A percentile compares a stretch with the other conserved stretches of the same genome.
Conservation (phyloP, 2,329 filamentous ascomycete genomes). For the Cladosporium colombiae region DNA sequence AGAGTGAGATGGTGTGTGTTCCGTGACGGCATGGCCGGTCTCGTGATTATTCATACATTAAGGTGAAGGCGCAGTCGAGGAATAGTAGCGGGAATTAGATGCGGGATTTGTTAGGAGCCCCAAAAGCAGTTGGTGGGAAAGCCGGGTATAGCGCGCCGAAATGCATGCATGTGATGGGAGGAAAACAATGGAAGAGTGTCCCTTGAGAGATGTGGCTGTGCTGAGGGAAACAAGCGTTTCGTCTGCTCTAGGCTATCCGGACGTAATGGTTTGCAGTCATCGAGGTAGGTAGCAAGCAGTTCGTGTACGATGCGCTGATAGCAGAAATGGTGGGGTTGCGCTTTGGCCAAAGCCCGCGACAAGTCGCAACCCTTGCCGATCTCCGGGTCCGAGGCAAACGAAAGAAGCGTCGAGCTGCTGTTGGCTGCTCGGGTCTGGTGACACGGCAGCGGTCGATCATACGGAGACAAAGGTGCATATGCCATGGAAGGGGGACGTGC, state of each 20-base stretch:
- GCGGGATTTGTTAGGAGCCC: background rate
- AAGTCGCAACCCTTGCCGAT: constrained; percentile 14
- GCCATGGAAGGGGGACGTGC: constrained; percentile 13
- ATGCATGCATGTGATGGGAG: constrained; percentile 12
- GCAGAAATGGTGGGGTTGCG: background rate
- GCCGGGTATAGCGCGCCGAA: constrained; percentile 17
- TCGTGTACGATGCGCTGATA: background rate
- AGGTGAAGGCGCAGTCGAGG: background rate
- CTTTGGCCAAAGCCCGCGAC: background rate
- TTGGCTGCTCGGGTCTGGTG: constrained; percentile 16
- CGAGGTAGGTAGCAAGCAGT: constrained; percentile 4
- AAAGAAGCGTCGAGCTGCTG: constrained; percentile 3
- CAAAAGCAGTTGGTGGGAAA: background rate
- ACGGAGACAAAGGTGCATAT: constrained; percentile 13
- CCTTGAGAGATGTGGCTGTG: background rate
- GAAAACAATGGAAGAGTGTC: background rate
- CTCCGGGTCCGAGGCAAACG: constrained; percentile 14
- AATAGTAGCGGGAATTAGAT: background rate
- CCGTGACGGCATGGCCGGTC: background rate
- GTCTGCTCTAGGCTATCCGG: background rate
- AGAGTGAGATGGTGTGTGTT: background rate
- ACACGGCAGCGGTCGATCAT: constrained; percentile 18
- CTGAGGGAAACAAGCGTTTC: background rate
- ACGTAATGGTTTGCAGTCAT: background rate
- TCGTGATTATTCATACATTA: constrained; percentile 20